Evolutionary conservation across 2,329 filamentous ascomycete species (phyloP).

Genomic region (Colletotrichum sp.): DNA sequence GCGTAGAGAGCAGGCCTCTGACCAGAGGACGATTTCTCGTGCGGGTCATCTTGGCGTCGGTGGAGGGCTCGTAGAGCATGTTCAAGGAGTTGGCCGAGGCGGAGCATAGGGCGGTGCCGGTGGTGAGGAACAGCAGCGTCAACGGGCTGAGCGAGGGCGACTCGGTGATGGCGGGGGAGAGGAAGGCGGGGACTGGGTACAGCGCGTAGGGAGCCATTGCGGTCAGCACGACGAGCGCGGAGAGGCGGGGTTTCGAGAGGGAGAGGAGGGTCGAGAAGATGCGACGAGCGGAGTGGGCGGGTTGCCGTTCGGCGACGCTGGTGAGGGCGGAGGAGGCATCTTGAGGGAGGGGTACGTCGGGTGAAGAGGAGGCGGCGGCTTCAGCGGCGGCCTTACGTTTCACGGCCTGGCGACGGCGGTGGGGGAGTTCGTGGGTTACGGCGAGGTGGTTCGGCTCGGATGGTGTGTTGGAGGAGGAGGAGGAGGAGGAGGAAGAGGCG

Average conservation of each 20-base stretch:
- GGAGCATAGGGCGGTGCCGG: conserved; percentile 86
- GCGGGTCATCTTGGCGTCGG: conserved; percentile 92
- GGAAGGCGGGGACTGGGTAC: conserved; percentile 88
- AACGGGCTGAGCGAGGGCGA: conserved; percentile 88
- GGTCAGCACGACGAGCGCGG: conserved; percentile 87
- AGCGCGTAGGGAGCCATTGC: conserved; percentile 91
- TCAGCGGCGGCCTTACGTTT: conserved; percentile 18
- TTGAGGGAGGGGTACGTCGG: conserved; percentile 42
- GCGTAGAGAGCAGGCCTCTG: conserved; percentile 74
- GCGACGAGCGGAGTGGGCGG: conserved; percentile 62
- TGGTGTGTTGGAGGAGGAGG: background rate
- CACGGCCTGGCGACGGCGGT: conserved; percentile 21
- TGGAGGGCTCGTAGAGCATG: conserved; percentile 92
- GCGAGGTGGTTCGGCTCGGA: conserved; percentile 1
- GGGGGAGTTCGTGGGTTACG: conserved; percentile 17
- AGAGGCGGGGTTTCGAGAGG: conserved; percentile 93
- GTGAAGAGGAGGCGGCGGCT: background rate
- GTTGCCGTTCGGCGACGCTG: conserved; percentile 54
- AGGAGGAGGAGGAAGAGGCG: background rate
- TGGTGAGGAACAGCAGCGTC: conserved; percentile 90
- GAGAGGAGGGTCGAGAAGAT: conserved; percentile 83
- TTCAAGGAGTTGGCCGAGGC: conserved; percentile 94
- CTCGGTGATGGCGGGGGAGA: conserved; percentile 68
- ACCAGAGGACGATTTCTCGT: conserved; percentile 91
- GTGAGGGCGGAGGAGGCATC: conserved; percentile 63